Evolutionary conservation across 2,329 filamentous ascomycete genomes (phyloP).

Genomic region (Penicillium paneum): DNA sequence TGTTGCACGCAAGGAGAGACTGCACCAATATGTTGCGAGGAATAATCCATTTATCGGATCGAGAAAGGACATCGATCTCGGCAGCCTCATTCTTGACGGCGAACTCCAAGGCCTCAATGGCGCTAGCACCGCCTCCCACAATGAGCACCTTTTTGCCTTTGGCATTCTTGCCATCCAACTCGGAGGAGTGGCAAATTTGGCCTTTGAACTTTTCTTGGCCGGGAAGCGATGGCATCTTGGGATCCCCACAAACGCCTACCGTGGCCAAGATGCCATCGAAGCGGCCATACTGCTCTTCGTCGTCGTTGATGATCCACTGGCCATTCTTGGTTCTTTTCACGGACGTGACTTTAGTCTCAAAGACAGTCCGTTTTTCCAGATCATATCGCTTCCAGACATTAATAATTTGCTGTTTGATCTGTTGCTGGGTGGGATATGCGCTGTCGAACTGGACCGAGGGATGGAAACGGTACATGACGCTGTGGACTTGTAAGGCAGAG

Average conservation of each 20-base stretch:
- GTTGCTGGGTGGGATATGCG: constrained; percentile 73
- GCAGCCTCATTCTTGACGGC: constrained; percentile 64
- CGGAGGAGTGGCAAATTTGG: constrained; percentile 69
- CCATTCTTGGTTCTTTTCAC: constrained; percentile 67
- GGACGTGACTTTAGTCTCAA: constrained; percentile 66
- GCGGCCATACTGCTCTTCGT: constrained; percentile 64
- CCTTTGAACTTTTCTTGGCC: constrained; percentile 72
- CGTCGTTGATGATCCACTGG: constrained; percentile 74
- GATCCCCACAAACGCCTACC: constrained; percentile 75
- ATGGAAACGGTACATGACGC: constrained; percentile 83
- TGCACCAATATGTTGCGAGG: constrained; percentile 75
- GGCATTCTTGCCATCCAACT: constrained; percentile 69
- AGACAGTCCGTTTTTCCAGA: constrained; percentile 67
- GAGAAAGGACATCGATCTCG: constrained; percentile 69
- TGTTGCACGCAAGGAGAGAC: constrained; percentile 69
- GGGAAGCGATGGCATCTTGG: constrained; percentile 67
- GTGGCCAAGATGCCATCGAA: constrained; percentile 79
- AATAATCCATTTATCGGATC: constrained; percentile 84
- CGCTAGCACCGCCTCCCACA: constrained; percentile 75
- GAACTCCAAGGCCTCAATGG: constrained; percentile 79
- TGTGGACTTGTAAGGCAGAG: constrained; percentile 78
- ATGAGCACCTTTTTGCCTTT: constrained; percentile 72
- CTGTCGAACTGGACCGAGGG: constrained; percentile 70
- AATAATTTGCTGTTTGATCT: constrained; percentile 70
- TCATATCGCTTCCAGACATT: constrained; percentile 73